phyloP scores from a whole-genome alignment of 495 filamentous ascomycete genomes.

The Neurospora sp. region DNA sequence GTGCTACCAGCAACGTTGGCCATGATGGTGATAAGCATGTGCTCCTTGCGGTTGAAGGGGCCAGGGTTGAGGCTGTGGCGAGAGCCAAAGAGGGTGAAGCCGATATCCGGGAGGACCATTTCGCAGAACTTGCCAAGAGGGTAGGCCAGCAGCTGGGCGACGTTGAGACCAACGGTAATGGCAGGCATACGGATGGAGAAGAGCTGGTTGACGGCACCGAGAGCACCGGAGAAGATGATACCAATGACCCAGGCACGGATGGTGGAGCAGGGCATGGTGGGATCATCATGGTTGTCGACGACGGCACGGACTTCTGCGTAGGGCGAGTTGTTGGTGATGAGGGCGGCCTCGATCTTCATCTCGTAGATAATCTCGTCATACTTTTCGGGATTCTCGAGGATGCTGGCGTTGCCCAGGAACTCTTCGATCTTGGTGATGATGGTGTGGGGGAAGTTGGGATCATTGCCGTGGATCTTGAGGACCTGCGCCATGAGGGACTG shows the following conservation, averaged over 20 bases:
- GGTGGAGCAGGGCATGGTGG: constrained; percentile 20
- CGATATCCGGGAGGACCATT: constrained; percentile 23
- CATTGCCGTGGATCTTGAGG: constrained; percentile 23
- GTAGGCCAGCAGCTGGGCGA: constrained; percentile 28
- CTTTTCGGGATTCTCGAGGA: constrained; percentile 19
- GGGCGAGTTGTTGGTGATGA: constrained; percentile 33
- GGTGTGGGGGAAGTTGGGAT: constrained; percentile 28
- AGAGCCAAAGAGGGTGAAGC: constrained; percentile 24
- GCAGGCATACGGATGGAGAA: constrained; percentile 28
- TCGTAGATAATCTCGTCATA: constrained; percentile 24
- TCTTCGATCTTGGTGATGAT: constrained; percentile 22
- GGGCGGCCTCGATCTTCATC: constrained; percentile 32
- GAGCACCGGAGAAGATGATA: constrained; percentile 19
- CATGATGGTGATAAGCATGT: constrained; percentile 40
- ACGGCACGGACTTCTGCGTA: constrained; percentile 39
- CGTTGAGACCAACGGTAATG: constrained; percentile 22
- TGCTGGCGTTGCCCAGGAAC: constrained; percentile 23
- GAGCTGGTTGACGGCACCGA: constrained; percentile 28
- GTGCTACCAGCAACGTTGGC: constrained; percentile 21
- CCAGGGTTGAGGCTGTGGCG: constrained; percentile 35
- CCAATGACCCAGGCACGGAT: constrained; percentile 29
- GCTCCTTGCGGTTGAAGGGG: constrained; percentile 39
- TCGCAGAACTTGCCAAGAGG: constrained; percentile 27
- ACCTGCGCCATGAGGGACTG: constrained; percentile 22
- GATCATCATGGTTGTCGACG: constrained; percentile 33